Conservation (phyloP, 31 red algal genomes). For the Pterothamnion heteromorphum region DNA sequence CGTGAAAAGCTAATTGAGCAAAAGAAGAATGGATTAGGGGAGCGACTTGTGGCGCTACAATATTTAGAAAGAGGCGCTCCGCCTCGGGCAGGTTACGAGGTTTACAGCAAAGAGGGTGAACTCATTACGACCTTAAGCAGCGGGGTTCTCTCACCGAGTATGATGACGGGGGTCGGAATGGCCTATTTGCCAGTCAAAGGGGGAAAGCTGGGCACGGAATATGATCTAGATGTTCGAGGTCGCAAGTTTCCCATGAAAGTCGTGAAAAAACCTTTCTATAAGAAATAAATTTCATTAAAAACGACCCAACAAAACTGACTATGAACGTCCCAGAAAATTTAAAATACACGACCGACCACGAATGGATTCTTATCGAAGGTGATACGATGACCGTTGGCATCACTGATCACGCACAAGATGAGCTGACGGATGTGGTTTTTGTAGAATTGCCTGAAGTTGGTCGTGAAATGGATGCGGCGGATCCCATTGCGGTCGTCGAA, state of each 20-base stretch:
- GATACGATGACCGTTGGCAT: slow-evolving; percentile 83
- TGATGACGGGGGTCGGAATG: slow-evolving; percentile 86
- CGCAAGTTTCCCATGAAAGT: slow-evolving; percentile 59
- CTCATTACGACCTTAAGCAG: slow-evolving; percentile 70
- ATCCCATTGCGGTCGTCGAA: slow-evolving; percentile 71
- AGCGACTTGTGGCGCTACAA: slow-evolving; percentile 69
- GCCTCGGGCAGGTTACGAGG: slow-evolving; percentile 71
- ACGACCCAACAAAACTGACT: neutral
- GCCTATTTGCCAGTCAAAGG: slow-evolving; percentile 77
- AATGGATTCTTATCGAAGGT: slow-evolving; percentile 79
- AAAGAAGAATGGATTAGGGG: slow-evolving; percentile 69
- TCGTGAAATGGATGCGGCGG: slow-evolving; percentile 35
- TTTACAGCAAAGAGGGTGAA: slow-evolving; percentile 63
- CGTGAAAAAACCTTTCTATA: slow-evolving; percentile 76
- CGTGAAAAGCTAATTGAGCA: slow-evolving; percentile 76
- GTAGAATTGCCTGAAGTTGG: slow-evolving; percentile 83
- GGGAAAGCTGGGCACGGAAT: slow-evolving; percentile 69
- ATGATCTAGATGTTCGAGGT: slow-evolving; percentile 64
- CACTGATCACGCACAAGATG: slow-evolving; percentile 71
- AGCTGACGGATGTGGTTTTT: slow-evolving; percentile 87
- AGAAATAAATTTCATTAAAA: neutral
- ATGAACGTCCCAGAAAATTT: neutral
- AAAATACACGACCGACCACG: slow-evolving; percentile 69
- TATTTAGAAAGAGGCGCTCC: slow-evolving; percentile 76
- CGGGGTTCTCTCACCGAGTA: slow-evolving; percentile 73